Base-by-base conservation (phyloP, 495 filamentous ascomycete species). In the Barbatosphaeria neglecta region DNA sequence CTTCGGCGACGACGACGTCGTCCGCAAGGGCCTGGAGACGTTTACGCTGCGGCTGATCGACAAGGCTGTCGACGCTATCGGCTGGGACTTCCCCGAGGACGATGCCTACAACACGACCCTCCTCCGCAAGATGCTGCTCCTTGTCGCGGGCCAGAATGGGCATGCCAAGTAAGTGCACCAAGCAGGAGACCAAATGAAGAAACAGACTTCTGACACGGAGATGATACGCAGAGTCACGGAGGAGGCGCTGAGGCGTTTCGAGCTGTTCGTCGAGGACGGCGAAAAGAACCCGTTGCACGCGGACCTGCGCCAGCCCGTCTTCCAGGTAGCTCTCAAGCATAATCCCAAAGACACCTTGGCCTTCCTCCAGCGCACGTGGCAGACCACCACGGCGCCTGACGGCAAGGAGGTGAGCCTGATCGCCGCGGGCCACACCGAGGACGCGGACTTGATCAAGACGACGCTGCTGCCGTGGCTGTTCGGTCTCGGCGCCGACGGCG, bases 61-160 rank as follows among this genome's bases (percentile, higher is more conserved):
- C 18, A 76, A 78, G 19, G 82, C 84, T 6, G 81, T 82, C 11
- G 78, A 92, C 51, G 75, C 80, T 46, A 69, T 95, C 47, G 90
- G 92, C 35, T 97, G 90, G 90, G 81, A 89, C 16, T 85, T 86
- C 51, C 64, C 73, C 18, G 52, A 75, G 22, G 70, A 73, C 28
- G 92, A 98, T 46, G 84, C 90, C 58, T 95, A 83, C 59, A 80
- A 95, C 38, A 83, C 74, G 10, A 75, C 78, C 33, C 81, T 94
- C 55, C 73, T 94, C 19, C 86, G 92, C 16, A 83, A 87, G 50
- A 70, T 88, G 20, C 72, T 97, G 38, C 78, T 97, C 45, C 57
- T 72, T 7, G 76, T 80, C 59, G 90, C 88, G 20, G 83, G 86
- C 10, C 67, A 75, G 41, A 80, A 77, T 27, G 83, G 83, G 1